Conservation (phyloP, 768 basidiomycete species). For the Rhodotorula kratochvilovae region DNA sequence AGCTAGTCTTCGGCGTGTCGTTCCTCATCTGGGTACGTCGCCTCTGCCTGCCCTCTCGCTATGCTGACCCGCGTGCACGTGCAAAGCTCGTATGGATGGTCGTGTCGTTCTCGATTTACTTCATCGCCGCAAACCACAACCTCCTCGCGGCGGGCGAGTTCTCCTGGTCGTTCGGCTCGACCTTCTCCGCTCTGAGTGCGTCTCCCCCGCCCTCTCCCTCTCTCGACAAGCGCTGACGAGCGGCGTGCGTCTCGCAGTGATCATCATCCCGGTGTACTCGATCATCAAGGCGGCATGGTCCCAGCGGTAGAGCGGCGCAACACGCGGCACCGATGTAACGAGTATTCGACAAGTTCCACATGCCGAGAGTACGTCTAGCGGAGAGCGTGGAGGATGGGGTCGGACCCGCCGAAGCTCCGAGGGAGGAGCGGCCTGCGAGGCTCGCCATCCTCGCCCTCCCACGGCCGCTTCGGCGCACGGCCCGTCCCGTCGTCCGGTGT, state of each 20-base stretch:
- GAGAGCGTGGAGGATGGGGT: too few relatives aligned
- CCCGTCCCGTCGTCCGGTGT: too few relatives aligned
- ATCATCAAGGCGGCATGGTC: slow-evolving; percentile 11
- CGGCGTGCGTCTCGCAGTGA: not conserved
- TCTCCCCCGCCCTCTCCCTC: not conserved
- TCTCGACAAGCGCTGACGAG: too few relatives aligned
- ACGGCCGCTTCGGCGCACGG: too few relatives aligned
- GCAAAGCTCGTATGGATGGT: slow-evolving; percentile 7
- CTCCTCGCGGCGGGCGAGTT: slow-evolving; percentile 22
- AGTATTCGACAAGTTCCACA: too few relatives aligned
- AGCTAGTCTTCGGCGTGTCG: slow-evolving; percentile 22
- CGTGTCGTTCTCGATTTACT: slow-evolving; percentile 9
- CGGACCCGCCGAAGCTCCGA: too few relatives aligned
- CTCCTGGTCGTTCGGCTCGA: slow-evolving; percentile 13
- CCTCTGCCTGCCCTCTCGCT: not conserved
- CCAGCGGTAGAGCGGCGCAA: not conserved
- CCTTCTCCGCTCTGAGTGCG: slow-evolving; percentile 21
- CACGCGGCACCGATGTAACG: too few relatives aligned
- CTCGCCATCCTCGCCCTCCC: too few relatives aligned
- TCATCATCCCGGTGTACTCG: slow-evolving; percentile 15
- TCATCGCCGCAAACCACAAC: slow-evolving; percentile 3
- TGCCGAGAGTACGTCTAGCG: too few relatives aligned
- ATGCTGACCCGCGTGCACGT: too few relatives aligned
- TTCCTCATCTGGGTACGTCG: slow-evolving; percentile 12
- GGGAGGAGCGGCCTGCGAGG: too few relatives aligned